These are phyloP conservation scores for Plantago ovata DNA, from an alignment of 257 asterid species.

Conservation along the genomic window DNA sequence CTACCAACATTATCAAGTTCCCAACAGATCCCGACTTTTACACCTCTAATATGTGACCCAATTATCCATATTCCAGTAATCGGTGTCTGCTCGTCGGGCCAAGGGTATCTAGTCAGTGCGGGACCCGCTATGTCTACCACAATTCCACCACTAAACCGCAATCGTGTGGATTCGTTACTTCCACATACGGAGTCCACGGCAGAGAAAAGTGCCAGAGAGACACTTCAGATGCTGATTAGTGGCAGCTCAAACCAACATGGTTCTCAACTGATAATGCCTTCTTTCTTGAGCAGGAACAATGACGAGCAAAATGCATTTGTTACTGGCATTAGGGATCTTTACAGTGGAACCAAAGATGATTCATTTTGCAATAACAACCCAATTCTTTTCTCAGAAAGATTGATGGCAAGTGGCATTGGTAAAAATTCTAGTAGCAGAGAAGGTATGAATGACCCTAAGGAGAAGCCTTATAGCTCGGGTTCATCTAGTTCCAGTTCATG, in stretches of 20 bases:
- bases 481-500: constrained; percentile 1
- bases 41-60: constrained; percentile 78
- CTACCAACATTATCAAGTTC: constrained; percentile 37
- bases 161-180: constrained; percentile 44
- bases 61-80: constrained; percentile 83
- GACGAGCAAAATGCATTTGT: constrained; percentile 29
- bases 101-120: constrained; percentile 78
- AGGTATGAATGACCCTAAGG: constrained; percentile 33
- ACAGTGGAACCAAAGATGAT: constrained; percentile 46
- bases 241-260: constrained; percentile 54
- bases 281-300: constrained; percentile 31
- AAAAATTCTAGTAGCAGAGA: constrained; percentile 15
- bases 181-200: constrained; percentile 49
- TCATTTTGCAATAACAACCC: constrained; percentile 32
- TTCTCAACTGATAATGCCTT: constrained; percentile 46
- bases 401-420: constrained; percentile 16
- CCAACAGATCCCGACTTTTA: constrained; percentile 69
- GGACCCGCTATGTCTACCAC: constrained; percentile 60
- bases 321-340: constrained; percentile 63
- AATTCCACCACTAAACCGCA: constrained; percentile 32
- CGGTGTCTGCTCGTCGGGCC: constrained; percentile 82
- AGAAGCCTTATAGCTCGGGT: constrained; percentile 34
- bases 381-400: constrained; percentile 31
- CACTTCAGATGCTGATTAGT: constrained; percentile 74
- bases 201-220: constrained; percentile 86